Evolutionary conservation across 768 basidiomycete species (phyloP), one percentile per base, ranked within the genome.

Genomic region (Collybia sp.): DNA sequence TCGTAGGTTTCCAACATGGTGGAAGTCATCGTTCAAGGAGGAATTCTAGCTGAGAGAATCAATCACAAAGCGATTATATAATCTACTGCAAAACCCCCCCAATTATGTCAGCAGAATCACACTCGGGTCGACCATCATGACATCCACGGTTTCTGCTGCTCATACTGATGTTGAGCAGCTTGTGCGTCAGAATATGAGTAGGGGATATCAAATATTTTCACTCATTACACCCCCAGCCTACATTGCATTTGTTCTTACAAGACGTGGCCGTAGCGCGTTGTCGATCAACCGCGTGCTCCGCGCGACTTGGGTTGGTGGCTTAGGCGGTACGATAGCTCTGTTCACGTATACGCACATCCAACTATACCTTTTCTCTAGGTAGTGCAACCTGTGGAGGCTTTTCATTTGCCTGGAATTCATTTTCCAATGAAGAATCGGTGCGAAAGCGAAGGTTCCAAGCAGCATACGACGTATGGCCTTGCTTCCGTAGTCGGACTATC

Each of bases 261-360:
- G 78, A 51, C 79, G 73, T 47, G 80, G 85, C 6, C 69, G 76
- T 30, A 62, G 67, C 12, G 70, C 77, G 20, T 65, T 88, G 45
- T 75, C 73, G 6, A 54, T 82, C 34, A 89, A 86, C 55, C 75
- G 75, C 19, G 54, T 82, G 12, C 70, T 90, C 31, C 79, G 85
- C 11, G 80, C 85, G 30, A 85, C 85, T 12, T 89, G 86, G 88
- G 55, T 82, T 4, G 82, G 83, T 13, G 84, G 88, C 25, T 60
- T 75, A 13, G 66, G 64, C 42, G 88, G 88, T 81, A 56, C 33
- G 68, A 40, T 20, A 13, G 5, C 25, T 10, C 17, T 12, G 6
- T 19, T 40, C n/a, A 45, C 12, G 13, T 39, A 31, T 33, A 30
- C 35, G 53, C 11, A 53, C 44, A n/a, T 37, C 32, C 38, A 40